Evolutionary conservation across 768 basidiomycete genomes (phyloP), one percentile per base, ranked within the genome.

Genomic region (Serpula lacrymans): DNA sequence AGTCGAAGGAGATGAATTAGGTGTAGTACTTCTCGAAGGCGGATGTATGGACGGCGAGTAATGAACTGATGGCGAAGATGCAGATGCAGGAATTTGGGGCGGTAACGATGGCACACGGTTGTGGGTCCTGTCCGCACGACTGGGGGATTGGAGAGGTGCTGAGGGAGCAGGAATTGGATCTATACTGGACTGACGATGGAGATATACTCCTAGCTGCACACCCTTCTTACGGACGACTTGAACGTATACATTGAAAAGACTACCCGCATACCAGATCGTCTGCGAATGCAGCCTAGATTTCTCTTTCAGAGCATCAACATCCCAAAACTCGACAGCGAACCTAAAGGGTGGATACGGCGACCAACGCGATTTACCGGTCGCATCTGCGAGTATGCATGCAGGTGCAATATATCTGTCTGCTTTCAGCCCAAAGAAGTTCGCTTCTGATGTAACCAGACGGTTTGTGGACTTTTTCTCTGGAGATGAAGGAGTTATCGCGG

Each of bases 321-420:
- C 84, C 84, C 88, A 94, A 57, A 95, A 95, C 61, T 95, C 92
- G 37, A 91, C 88, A 7, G 79, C 78, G 55, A 95, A 90, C 16
- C 92, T 77, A 62, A 73, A 87, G 0, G 93, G 93, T 32, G 85
- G 81, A 53, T 80, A 78, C n/a, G 75, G 69, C 1, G 82, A 75
- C 82, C 84, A 89, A 49, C 62, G 73, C 16, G 56, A 47, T 30
- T 73, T 63, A 3, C 73, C 74, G n/a, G 59, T 61, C 1, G 67
- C 41, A 46, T 77, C 75, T 11, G 52, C 62, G 9, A 65, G 53
- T 34, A 74, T 54, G 48, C 74, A 75, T 29, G 64, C 62, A 5
- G 59, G 50, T 1, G 68, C 68, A 5, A 66, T 63, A 46, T 66
- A 69, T 28, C 69, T 62, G 5, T 71, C 64, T 3, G 72, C 63